phyloP scores from a whole-genome alignment of 306 rosid genomes.

The Senna siamea region DNA sequence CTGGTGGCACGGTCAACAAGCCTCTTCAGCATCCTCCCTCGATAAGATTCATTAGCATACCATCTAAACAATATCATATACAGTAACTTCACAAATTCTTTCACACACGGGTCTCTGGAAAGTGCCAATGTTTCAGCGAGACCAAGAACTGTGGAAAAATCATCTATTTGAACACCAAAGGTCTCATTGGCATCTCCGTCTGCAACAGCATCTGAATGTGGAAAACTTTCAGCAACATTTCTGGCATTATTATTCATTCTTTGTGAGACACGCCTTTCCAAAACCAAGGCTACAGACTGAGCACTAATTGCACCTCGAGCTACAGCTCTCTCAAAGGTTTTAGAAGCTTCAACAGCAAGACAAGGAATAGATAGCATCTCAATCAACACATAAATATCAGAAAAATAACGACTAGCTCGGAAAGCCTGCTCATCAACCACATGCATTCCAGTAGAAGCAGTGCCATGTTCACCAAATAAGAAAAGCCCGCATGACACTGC shows the following conservation, averaged over 20 bases:
- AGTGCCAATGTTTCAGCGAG: slow-evolving; percentile 95
- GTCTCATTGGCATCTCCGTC: slow-evolving; percentile 76
- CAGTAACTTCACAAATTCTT: slow-evolving; percentile 86
- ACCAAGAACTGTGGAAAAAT: slow-evolving; percentile 88
- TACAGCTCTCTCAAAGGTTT: slow-evolving; percentile 96
- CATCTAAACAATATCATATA: slow-evolving; percentile 83
- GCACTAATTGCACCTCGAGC: slow-evolving; percentile 87
- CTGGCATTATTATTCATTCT: slow-evolving; percentile 57
- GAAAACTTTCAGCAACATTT: slow-evolving; percentile 62
- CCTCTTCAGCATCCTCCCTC: slow-evolving; percentile 85
- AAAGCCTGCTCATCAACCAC: slow-evolving; percentile 75
- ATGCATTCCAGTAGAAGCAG: slow-evolving; percentile 63
- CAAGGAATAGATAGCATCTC: slow-evolving; percentile 98
- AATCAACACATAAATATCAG: slow-evolving; percentile 81
- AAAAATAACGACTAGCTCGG: slow-evolving; percentile 65
- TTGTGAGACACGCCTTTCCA: slow-evolving; percentile 89
- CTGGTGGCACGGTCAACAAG: slow-evolving; percentile 87
- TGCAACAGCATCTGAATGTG: slow-evolving; percentile 57
- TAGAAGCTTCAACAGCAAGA: slow-evolving; percentile 94
- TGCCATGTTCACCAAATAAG: slow-evolving; percentile 76
- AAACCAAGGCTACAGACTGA: slow-evolving; percentile 84
- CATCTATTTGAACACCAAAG: slow-evolving; percentile 77
- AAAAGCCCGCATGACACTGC: slow-evolving; percentile 63
- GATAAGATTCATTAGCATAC: slow-evolving; percentile 84
- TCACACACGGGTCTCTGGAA: slow-evolving; percentile 77